Conservation (phyloP, 2,329 filamentous ascomycete genomes). For the Hypoxylon sp. region DNA sequence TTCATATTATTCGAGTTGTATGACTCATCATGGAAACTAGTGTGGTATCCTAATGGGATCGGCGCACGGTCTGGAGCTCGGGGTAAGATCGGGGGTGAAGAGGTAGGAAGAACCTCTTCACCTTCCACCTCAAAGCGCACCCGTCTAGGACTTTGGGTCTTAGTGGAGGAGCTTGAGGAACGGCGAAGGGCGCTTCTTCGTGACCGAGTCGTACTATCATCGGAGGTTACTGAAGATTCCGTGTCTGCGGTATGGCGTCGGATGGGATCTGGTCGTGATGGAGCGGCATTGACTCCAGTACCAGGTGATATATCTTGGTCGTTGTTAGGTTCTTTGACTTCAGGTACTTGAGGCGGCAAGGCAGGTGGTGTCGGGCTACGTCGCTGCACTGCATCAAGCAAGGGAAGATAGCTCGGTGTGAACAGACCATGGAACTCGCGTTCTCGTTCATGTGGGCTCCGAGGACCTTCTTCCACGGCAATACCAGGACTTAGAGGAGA, state of each 20-base stretch:
- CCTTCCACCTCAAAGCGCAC: conserved; percentile 74
- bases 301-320: conserved; percentile 41
- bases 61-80: conserved; percentile 50
- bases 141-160: conserved; percentile 67
- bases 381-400: conserved; percentile 65
- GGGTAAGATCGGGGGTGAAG: conserved; percentile 62
- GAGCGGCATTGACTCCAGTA: conserved; percentile 38
- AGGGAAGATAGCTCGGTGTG: conserved; percentile 71
- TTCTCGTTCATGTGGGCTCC: conserved; percentile 67
- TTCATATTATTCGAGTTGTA: conserved; percentile 51
- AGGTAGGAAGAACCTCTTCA: conserved; percentile 70
- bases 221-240: conserved; percentile 65
- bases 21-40: conserved; percentile 45
- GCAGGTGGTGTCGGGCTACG: conserved; percentile 42
- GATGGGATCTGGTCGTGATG: conserved; percentile 53
- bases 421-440: conserved; percentile 73
- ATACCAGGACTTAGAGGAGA: conserved; percentile 57
- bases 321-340: conserved; percentile 51
- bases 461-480: conserved; percentile 54
- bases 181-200: conserved; percentile 70
- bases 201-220: conserved; percentile 64
- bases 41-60: conserved; percentile 51
- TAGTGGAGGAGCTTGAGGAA: conserved; percentile 65
- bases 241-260: conserved; percentile 62
- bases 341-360: conserved; percentile 35